Evolutionary conservation across 208 protist species (phyloP), one percentile per base, ranked within the genome.

Genomic region (Wallacemonas sp.): DNA sequence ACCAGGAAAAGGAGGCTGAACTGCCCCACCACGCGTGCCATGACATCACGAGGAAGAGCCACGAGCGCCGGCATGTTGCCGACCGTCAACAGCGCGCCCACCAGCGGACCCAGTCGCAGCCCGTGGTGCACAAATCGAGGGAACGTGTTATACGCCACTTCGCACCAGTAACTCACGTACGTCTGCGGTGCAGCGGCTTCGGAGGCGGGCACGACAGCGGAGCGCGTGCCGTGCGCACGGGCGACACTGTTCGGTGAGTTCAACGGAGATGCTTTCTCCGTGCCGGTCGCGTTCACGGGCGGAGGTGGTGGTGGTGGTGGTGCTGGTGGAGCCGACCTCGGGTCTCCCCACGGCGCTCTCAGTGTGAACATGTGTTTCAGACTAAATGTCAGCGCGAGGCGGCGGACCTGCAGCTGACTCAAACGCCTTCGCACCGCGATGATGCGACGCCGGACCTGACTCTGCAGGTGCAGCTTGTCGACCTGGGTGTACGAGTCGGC

Each of bases 401-500:
- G 52, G 3, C 52, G 52, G 3, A n/a, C 31, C 32, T 59, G 52
- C 31, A 59, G 11, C 22, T 41, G 16, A 26, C n/a, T 59, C 16
- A 59, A n/a, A 14, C 52, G 52, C 14, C 52, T 25, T 14, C 22
- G 7, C 10, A 59, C 31, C 11, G 52, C n/a, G 52, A 59, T 65
- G 11, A 28, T 45, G 32, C 26, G 57, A n/a, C 85, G 72, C 55
- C 57, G 61, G 3, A 81, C 33, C 14, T 77, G 75, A 29, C 82
- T 80, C 45, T 81, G 77, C 38, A 74, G 39, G 39, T 74, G 72
- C 42, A 86, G 49, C 44, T 81, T 46, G 22, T 84, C 70, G 0
- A 70, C 72, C 16, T 41, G 61, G 57, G 55, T 79, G 38, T 75
- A 65, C 22, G 28, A 29, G 11, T 74, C 50, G 2, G 82, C 82